phyloP scores from a whole-genome alignment of 176 grass and related monocot species.

The Panicum miliaceum region DNA sequence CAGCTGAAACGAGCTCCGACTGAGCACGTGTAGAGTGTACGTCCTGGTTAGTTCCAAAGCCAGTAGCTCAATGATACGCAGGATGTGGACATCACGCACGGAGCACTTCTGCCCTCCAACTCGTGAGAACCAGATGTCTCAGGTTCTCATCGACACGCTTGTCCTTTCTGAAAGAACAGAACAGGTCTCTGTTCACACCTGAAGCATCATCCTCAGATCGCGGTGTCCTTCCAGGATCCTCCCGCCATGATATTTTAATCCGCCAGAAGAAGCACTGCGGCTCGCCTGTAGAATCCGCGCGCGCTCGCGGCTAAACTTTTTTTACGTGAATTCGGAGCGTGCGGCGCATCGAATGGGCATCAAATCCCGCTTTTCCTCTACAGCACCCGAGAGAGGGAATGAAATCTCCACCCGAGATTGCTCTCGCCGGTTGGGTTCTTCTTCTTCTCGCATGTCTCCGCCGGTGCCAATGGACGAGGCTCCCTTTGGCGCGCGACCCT shows the following conservation, averaged over 20 bases:
- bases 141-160: background rate
- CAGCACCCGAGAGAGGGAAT: slow-evolving; percentile 53
- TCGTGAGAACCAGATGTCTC: background rate
- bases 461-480: slow-evolving; percentile 5
- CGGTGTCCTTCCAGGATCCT: slow-evolving; percentile 37
- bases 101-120: background rate
- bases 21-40: slow-evolving; percentile 23
- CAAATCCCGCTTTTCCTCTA: slow-evolving; percentile 32
- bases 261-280: background rate
- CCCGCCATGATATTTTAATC: slow-evolving; percentile 9
- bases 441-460: slow-evolving; percentile 22
- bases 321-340: slow-evolving; percentile 21
- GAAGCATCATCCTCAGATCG: slow-evolving; percentile 27
- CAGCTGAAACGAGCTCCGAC: background rate
- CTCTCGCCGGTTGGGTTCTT: slow-evolving; percentile 13
- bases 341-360: slow-evolving; percentile 49
- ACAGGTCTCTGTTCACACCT: slow-evolving; percentile 40
- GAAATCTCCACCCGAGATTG: slow-evolving; percentile 58
- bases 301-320: background rate
- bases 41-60: slow-evolving; percentile 15
- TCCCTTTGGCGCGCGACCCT: background rate
- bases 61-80: slow-evolving; percentile 3
- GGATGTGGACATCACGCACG: background rate
- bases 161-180: slow-evolving; percentile 36
- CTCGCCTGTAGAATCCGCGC: slow-evolving; percentile 8